Base-by-base conservation (phyloP, 768 basidiomycete species). In the Xerocomellus dryophilus region DNA sequence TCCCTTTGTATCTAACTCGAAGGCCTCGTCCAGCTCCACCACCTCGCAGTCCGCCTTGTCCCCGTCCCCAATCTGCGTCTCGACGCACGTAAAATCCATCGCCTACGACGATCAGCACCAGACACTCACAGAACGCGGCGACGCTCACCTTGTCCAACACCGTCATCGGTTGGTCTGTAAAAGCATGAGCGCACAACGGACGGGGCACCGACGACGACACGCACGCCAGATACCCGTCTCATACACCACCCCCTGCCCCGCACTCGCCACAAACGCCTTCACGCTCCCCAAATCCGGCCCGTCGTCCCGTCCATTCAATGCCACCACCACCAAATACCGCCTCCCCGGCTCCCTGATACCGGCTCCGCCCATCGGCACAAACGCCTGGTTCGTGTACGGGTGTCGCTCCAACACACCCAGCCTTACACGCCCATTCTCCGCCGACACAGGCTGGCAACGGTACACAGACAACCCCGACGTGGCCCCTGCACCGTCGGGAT, bases 131-230 rank as follows among this genome's bases (percentile, higher is more conserved):
- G 48, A 48, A 4, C 12, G 15, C 36, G 15, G 2, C 17, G 15
- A 17, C 3, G 69, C 77, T 42, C 61, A 88, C 90, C 76, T 82
- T 82, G 61, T 81, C 80, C 49, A 94, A 68, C 4, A 88, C 86
- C 21, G 93, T 85, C 82, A 96, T 90, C 2, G 96, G 94, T 76
- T 97, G 94, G 72, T 98, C 93, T 95, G 67, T 43, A 18, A 46
- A 17, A 10, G 42, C 12, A 39, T 59, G 25, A 70, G 58, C 32
- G 32, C 42, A 27, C 43, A 7, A 20, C 9, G 31, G 7, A 9
- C 20, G 6, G 12, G 21, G 14, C 23, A 40, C 10, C 12, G 36
- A 40, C 18, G 23, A 43, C 7, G 20, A 21, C 42, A 86, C 93
- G 80, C 61, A 96, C 93, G 95, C 95, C 97, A 98, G 40, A 93